A percentile compares a stretch with the other conserved stretches of the same genome.
These are phyloP conservation scores for Diplotaxis tenuifolia DNA, from an alignment of 345 rosid species.

Conservation along the genomic window DNA sequence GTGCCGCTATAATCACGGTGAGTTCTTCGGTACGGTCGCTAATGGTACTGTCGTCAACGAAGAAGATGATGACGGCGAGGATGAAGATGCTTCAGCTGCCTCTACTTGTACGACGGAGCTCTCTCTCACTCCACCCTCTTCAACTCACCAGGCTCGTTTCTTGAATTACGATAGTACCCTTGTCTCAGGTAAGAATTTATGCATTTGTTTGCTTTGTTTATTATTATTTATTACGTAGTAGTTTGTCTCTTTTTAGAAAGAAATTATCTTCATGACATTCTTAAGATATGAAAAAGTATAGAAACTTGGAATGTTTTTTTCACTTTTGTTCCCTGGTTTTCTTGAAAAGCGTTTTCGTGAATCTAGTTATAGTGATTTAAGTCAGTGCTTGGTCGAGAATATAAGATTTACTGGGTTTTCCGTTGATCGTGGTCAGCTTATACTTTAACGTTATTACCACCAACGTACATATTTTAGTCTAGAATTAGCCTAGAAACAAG, in stretches of 20 bases:
- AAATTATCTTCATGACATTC: neutral
- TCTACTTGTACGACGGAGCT: conserved; percentile 41
- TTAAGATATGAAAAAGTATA: conserved; percentile 6
- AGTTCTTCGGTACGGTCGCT: neutral
- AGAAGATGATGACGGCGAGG: conserved; percentile 13
- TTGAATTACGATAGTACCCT: conserved; percentile 29
- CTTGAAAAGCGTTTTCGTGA: conserved; percentile 23
- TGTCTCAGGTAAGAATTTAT: conserved; percentile 26
- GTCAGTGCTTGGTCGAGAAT: conserved; percentile 29
- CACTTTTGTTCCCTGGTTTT: neutral
- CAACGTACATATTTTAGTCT: neutral
- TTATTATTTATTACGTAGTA: neutral
- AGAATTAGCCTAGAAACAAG: neutral
- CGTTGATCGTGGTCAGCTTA: conserved; percentile 3
- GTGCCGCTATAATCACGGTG: conserved; percentile 1
- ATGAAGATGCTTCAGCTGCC: conserved; percentile 27
- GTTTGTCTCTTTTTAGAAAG: neutral
- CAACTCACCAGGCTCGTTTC: conserved; percentile 20
- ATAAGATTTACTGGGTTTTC: neutral
- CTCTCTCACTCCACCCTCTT: conserved; percentile 35
- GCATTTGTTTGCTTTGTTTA: neutral
- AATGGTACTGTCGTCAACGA: conserved; percentile 4
- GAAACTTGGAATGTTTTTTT: conserved; percentile 27
- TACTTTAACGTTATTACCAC: neutral
- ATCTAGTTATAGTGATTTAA: conserved; percentile 5